Evolutionary conservation across 176 grass and related monocot species (phyloP).

Genomic region (Rhynchospora breviuscula): DNA sequence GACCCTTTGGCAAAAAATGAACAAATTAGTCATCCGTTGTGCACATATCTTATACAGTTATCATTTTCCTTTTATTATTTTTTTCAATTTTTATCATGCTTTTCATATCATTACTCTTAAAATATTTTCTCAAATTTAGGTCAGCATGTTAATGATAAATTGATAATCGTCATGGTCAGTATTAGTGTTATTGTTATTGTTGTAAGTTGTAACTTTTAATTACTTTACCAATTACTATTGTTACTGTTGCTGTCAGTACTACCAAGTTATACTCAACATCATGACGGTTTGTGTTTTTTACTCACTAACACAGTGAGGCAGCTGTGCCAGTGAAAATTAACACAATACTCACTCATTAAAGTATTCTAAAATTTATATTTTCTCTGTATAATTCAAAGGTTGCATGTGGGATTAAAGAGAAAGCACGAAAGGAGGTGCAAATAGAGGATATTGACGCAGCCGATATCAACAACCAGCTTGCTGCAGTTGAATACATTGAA

Average conservation of each 20-base stretch:
- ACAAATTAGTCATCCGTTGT: background rate
- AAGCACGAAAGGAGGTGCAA: background rate
- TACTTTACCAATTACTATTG: background rate
- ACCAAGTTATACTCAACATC: background rate
- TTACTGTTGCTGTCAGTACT: background rate
- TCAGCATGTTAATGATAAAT: background rate
- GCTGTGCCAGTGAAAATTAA: background rate
- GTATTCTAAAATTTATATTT: conserved; percentile 16
- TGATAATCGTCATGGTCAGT: background rate
- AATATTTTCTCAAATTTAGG: too few species aligned
- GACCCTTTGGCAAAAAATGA: background rate
- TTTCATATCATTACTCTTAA: background rate
- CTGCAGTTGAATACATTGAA: conserved; percentile 69
- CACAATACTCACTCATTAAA: background rate
- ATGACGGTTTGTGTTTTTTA: too few species aligned
- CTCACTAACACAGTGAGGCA: too few species aligned
- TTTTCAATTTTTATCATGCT: background rate
- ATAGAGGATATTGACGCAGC: conserved; percentile 46
- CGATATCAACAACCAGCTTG: conserved; percentile 61
- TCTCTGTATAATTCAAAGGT: conserved; percentile 1
- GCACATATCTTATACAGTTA: background rate
- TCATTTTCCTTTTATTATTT: background rate
- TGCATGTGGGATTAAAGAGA: conserved; percentile 21
- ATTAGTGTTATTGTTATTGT: background rate
- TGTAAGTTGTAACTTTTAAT: background rate